These are phyloP conservation scores for Pezizomycotina sp. DNA, from an alignment of 2,329 filamentous ascomycete species.

Conservation along the genomic window DNA sequence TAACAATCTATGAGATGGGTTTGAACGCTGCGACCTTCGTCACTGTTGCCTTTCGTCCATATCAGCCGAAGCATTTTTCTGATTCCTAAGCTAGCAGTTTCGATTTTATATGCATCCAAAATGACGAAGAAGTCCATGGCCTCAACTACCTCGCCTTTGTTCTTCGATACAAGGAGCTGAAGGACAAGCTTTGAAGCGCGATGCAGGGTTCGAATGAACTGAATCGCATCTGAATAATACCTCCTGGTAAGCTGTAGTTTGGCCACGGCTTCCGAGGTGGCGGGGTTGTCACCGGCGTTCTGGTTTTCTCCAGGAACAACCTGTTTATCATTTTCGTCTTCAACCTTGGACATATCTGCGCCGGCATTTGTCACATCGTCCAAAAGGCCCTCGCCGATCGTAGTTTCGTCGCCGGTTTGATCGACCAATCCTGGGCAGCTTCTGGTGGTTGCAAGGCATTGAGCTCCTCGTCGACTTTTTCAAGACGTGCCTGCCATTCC, in stretches of 20 bases:
- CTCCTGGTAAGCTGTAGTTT: constrained; percentile 75
- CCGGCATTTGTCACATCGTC: constrained; percentile 78
- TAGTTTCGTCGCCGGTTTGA: constrained; percentile 45
- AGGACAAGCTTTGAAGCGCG: constrained; percentile 64
- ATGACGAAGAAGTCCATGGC: constrained; percentile 98
- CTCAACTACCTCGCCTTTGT: constrained; percentile 97
- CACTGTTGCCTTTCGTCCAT: constrained; percentile 98
- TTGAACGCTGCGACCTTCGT: constrained; percentile 96
- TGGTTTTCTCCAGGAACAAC: constrained; percentile 47
- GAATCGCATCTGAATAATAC: constrained; percentile 84
- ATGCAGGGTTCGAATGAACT: constrained; percentile 83
- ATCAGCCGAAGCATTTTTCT: constrained; percentile 90
- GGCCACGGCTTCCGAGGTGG: constrained; percentile 72
- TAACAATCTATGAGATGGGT: constrained; percentile 95
- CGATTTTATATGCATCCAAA: constrained; percentile 87
- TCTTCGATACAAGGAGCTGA: constrained; percentile 79
- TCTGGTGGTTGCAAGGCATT: constrained; percentile 64
- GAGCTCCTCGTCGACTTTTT: constrained; percentile 68
- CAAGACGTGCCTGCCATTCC: constrained; percentile 69
- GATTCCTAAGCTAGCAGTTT: constrained; percentile 78
- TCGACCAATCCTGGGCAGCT: constrained; percentile 54
- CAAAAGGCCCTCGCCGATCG: constrained; percentile 57
- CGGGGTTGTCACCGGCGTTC: constrained; percentile 57
- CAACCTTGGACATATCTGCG: constrained; percentile 38
- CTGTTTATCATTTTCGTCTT: constrained; percentile 33